Conservation (phyloP, 2,329 filamentous ascomycete species). For the Escovopsis sp. region DNA sequence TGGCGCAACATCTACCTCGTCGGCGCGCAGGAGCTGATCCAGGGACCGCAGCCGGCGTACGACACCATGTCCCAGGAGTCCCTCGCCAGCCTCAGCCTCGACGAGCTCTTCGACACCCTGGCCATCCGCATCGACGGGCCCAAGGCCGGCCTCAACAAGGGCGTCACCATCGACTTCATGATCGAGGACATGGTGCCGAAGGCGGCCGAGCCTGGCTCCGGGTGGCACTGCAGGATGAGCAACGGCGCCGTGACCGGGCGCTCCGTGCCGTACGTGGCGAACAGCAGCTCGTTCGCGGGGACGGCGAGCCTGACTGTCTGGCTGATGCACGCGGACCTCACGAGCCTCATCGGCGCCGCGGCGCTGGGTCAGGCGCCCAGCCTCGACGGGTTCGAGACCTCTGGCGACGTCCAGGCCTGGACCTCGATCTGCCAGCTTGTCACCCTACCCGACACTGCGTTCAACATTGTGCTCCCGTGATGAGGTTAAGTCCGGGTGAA, state of each 20-base stretch:
- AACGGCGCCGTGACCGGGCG: slow-evolving; percentile 4
- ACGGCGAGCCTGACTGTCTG: neutral
- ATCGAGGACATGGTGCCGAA: neutral
- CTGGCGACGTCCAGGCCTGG: neutral
- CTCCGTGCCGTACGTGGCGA: neutral
- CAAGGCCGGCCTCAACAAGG: neutral
- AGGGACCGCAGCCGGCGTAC: neutral
- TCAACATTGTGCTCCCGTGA: slow-evolving; percentile 2
- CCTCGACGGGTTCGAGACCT: neutral
- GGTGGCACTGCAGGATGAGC: slow-evolving; percentile 3
- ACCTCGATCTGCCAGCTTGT: neutral
- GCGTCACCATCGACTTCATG: slow-evolving; percentile 2
- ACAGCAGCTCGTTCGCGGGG: neutral
- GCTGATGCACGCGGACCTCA: neutral
- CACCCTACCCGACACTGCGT: neutral
- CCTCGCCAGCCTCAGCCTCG: neutral
- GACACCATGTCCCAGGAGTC: neutral
- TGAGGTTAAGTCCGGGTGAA: neutral
- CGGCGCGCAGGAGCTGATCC: slow-evolving; percentile 14
- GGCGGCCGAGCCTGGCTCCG: neutral
- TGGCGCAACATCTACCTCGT: slow-evolving; percentile 2
- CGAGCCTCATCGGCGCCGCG: neutral
- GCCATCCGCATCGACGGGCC: neutral
- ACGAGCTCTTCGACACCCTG: neutral
- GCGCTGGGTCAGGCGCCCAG: neutral